phyloP scores from a whole-genome alignment of 192 early-diverging fungal species.

The Coemansia nantahalensis region DNA sequence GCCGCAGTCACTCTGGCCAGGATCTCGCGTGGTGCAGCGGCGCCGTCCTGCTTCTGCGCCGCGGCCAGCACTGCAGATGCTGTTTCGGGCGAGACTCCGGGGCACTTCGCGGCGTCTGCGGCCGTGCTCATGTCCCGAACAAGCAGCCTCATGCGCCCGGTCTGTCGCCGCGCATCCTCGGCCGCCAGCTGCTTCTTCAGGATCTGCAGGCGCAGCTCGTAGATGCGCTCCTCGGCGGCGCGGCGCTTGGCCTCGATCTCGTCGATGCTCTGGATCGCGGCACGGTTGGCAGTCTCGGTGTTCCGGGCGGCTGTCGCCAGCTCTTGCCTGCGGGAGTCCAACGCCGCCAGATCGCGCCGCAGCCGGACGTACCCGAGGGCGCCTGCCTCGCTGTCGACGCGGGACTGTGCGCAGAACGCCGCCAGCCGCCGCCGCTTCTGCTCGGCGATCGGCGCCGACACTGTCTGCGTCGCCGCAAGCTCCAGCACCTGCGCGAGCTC shows the following conservation, averaged over 20 bases:
- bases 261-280: constrained; percentile 23
- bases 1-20: background rate
- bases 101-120: constrained; percentile 2
- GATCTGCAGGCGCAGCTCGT: constrained; percentile 32
- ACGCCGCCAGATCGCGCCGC: constrained; percentile 4
- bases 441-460: constrained; percentile 29
- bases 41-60: no score
- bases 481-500: constrained; percentile 33
- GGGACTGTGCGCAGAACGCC: constrained; percentile 20
- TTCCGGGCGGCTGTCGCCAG: constrained; percentile 11
- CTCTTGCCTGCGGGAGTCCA: constrained; percentile 8
- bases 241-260: constrained; percentile 18
- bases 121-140: constrained; percentile 26
- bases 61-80: background rate
- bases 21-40: background rate
- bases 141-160: constrained; percentile 23
- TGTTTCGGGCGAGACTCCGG: constrained; percentile 2
- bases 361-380: constrained; percentile 15
- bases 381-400: background rate
- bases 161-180: constrained; percentile 23
- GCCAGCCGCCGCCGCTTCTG: constrained; percentile 17
- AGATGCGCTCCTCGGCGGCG: constrained; percentile 20
- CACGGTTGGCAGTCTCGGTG: constrained; percentile 20
- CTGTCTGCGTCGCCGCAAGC: constrained; percentile 25
- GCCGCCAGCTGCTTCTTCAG: constrained; percentile 38